phyloP scores from a whole-genome alignment of 495 filamentous ascomycete species.

The Penicillium silybi region DNA sequence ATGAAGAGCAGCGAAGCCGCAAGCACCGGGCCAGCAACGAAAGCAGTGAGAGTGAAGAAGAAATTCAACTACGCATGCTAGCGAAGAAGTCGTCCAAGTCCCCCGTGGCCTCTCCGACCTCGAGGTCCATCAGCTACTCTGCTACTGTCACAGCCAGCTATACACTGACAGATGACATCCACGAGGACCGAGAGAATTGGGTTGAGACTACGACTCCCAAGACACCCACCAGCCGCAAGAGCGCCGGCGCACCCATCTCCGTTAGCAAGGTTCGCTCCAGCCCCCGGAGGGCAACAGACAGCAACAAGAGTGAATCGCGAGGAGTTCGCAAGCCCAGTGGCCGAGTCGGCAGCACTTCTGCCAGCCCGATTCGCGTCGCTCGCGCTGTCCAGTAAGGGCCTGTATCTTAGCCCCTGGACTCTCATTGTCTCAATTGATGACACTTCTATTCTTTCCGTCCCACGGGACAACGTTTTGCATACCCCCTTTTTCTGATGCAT shows the following conservation, averaged over 20 bases:
- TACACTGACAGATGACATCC: slow-evolving; percentile 39
- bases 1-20: slow-evolving; percentile 38
- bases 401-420: neutral
- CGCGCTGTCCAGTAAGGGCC: slow-evolving; percentile 17
- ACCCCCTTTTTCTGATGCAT: slow-evolving; percentile 24
- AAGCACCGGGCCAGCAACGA: slow-evolving; percentile 41
- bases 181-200: slow-evolving; percentile 46
- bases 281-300: slow-evolving; percentile 56
- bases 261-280: slow-evolving; percentile 70
- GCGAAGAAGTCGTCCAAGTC: slow-evolving; percentile 55
- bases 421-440: neutral
- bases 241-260: slow-evolving; percentile 62
- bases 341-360: slow-evolving; percentile 71
- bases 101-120: slow-evolving; percentile 41
- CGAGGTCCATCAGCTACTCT: slow-evolving; percentile 50
- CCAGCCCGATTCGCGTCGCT: slow-evolving; percentile 15
- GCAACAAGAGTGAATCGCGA: slow-evolving; percentile 45
- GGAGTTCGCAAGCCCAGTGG: slow-evolving; percentile 90
- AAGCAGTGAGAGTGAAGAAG: slow-evolving; percentile 70
- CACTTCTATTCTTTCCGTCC: slow-evolving; percentile 22
- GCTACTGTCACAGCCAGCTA: slow-evolving; percentile 45
- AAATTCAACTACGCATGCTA: slow-evolving; percentile 67
- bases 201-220: slow-evolving; percentile 52
- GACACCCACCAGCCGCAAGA: slow-evolving; percentile 58
- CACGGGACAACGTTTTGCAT: slow-evolving; percentile 18